Conservation (phyloP, 495 filamentous ascomycete genomes). For the Podospora comata region DNA sequence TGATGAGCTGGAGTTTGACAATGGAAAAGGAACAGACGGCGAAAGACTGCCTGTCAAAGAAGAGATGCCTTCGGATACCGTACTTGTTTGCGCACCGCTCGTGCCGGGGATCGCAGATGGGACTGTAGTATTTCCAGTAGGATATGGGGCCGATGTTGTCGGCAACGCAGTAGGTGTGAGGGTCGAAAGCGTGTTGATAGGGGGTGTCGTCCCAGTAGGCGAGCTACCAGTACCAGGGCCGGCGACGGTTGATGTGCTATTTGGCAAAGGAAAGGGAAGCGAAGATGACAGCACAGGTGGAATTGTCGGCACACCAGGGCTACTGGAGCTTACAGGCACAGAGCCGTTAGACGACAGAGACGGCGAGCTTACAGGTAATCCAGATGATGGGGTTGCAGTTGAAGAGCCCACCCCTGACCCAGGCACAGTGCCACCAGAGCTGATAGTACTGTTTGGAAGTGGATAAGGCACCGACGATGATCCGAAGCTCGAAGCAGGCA, state of each 20-base stretch:
- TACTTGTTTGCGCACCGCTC: neutral
- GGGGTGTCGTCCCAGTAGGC: slow-evolving; percentile 4
- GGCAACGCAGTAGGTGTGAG: slow-evolving; percentile 1
- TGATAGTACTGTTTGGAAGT: slow-evolving; percentile 4
- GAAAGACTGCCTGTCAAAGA: neutral
- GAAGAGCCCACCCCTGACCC: neutral
- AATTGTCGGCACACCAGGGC: neutral
- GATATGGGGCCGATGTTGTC: slow-evolving; percentile 13
- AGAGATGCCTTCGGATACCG: neutral
- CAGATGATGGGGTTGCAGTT: neutral
- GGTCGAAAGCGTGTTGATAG: slow-evolving; percentile 4
- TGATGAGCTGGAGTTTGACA: slow-evolving; percentile 12
- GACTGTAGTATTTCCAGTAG: slow-evolving; percentile 14
- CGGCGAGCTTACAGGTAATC: neutral
- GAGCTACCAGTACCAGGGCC: slow-evolving; percentile 15
- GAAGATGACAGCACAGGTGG: neutral
- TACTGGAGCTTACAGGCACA: neutral
- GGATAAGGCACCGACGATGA: slow-evolving; percentile 2
- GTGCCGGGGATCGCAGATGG: neutral
- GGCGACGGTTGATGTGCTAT: slow-evolving; percentile 10
- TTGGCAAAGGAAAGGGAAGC: slow-evolving; percentile 15
- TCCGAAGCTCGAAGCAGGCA: neutral
- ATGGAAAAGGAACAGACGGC: slow-evolving; percentile 16
- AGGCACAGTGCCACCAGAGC: neutral
- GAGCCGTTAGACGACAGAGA: neutral